Base-by-base conservation (phyloP, 495 filamentous ascomycete species). In the Xylaria intraflava region DNA sequence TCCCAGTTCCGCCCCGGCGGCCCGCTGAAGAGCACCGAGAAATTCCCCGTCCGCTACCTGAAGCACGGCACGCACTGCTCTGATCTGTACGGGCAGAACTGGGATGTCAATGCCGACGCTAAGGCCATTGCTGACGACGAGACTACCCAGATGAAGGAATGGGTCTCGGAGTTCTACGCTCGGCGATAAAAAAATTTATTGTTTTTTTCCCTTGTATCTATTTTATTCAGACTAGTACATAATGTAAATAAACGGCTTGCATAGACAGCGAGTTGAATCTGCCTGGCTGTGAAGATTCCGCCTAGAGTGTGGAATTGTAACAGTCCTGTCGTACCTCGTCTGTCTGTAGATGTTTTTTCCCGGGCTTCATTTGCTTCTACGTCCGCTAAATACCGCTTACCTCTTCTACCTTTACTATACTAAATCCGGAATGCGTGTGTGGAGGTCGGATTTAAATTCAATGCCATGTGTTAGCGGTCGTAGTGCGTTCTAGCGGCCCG, bases 51-150 rank as follows among this genome's bases (percentile, higher is more conserved):
- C 12, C 53, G 61, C 19, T 47, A 72, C 14, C 48, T 76, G 3
- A 46, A 62, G 56, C 60, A 66, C 0, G 73, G 73, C 6, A 69
- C 56, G 29, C 73, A 76, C 44, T 74, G 72, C 62, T 70, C 66
- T 8, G 73, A 76, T 36, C 39, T 72, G 54, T 70, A 80, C 44
- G 67, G 72, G 22, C 64, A 63, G 38, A 82, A 83, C 61, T 73
- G 70, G 71, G 65, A 46, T 10, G 70, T 59, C n/a, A 74, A 74
- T 24, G 60, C 62, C 20, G 73, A 57, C 2, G 58, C 68, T 6
- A 66, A 59, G 48, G 53, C 53, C 42, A 47, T 73, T 26, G 65
- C 57, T 4, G 59, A 66, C 20, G 68, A 64, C 9, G 60, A 67
- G 58, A 59, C 67, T 6, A 64, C 43, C 6, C 57, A 68, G 36